Percentiles rank a stretch among this genome's conserved stretches.
These are phyloP conservation scores for Penicillium sp. DNA, from an alignment of 2,329 filamentous ascomycete genomes.

Conservation along the genomic window DNA sequence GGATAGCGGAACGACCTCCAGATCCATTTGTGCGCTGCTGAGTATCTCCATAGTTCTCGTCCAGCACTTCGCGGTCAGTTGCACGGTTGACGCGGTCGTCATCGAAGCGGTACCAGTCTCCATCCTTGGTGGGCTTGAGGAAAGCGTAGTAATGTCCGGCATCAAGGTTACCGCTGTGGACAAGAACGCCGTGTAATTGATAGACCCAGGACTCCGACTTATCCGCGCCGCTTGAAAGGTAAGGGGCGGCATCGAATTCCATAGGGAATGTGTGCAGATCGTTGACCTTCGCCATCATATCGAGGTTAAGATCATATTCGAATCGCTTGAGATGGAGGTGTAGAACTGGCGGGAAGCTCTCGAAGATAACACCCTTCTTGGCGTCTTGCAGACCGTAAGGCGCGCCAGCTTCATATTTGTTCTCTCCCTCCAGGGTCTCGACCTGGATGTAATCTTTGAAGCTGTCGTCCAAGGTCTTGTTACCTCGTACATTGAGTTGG, in stretches of 20 bases:
- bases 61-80: constrained; percentile 84
- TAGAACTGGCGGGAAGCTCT: constrained; percentile 88
- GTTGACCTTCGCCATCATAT: constrained; percentile 96
- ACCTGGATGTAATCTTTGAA: constrained; percentile 96
- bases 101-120: constrained; percentile 95
- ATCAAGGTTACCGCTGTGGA: constrained; percentile 95
- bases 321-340: constrained; percentile 97
- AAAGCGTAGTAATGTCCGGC: constrained; percentile 99
- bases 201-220: constrained; percentile 88
- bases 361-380: constrained; percentile 96
- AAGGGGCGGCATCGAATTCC: constrained; percentile 69
- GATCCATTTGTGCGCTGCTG: constrained; percentile 63
- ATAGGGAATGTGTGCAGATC: constrained; percentile 52
- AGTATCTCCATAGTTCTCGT: constrained; percentile 95
- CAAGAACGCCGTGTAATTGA: constrained; percentile 89
- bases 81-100: constrained; percentile 96
- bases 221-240: constrained; percentile 82
- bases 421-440: constrained; percentile 95
- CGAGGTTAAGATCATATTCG: constrained; percentile 93
- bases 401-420: constrained; percentile 93
- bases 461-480: constrained; percentile 88
- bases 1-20: constrained; percentile 63
- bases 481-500: constrained; percentile 92
- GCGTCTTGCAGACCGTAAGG: constrained; percentile 92
- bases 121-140: constrained; percentile 88